Base-by-base conservation (phyloP, 2,329 filamentous ascomycete species). In the Lachnellula arida region DNA sequence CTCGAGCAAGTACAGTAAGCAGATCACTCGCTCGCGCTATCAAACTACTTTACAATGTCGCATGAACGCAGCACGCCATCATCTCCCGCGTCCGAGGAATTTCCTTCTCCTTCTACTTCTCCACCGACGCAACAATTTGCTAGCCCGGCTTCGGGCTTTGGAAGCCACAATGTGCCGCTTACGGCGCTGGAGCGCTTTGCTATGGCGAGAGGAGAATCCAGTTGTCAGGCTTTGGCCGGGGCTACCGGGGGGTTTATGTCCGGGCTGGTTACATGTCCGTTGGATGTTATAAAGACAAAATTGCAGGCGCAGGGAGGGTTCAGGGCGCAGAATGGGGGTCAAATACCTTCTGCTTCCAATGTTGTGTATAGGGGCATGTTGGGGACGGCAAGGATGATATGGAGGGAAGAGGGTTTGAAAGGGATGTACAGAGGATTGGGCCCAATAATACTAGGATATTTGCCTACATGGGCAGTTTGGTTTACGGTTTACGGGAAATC, bases 211-310 rank as follows among this genome's bases (percentile, higher is more conserved):
- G 82, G 81, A 35, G 80, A 85, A 60, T 77, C 81, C 19, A 80
- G 83, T 60, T 85, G 97, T 71, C 90, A 95, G 71, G 90, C 91
- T 60, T 78, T 97, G 55, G 87, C 91, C 44, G 94, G 94, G 54
- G 93, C 92, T 49, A 80, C 90, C 56, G 93, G 92, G 50, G 94
- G 94, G 49, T 90, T 97, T 67, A 91, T 91, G 22, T 96, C 92
- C 7, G 94, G 94, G 50, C 83, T 99, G 54, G 89, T 97, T 62
- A 97, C 93, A 52, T 99, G 94, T 72, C 94, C 94, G 43, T 85
- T 99, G 65, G 94, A 99, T 78, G 94, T 99, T 60, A 97, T 99
- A 74, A 99, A 99, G 78, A 99, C 94, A 46, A 97, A 97, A 74
- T 76, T 99, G 58, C 94, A 99, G 72, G 93, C 92, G 15, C 94